Conservation (phyloP, 345 rosid species). For the Populus alba region DNA sequence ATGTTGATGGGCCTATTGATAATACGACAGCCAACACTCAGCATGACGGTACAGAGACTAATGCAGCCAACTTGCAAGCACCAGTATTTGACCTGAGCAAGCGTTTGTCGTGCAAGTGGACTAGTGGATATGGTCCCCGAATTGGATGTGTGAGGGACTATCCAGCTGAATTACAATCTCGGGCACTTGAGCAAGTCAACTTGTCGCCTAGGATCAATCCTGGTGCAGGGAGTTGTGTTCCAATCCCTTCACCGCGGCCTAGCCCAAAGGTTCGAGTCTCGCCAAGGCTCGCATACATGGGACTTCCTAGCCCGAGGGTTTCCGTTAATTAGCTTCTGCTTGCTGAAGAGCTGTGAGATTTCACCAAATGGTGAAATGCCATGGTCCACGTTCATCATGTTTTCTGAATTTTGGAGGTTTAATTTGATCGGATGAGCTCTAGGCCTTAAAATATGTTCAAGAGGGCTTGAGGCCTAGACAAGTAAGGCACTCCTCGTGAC, state of each 20-base stretch:
- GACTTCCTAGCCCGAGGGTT: slow-evolving; percentile 44
- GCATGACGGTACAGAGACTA: not conserved
- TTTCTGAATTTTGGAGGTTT: not conserved
- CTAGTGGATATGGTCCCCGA: slow-evolving; percentile 66
- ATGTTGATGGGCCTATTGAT: not conserved
- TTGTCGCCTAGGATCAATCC: slow-evolving; percentile 47
- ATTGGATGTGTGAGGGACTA: slow-evolving; percentile 74
- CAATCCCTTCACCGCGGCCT: slow-evolving; percentile 50
- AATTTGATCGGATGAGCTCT: not conserved
- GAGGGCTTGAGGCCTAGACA: not conserved
- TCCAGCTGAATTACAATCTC: slow-evolving; percentile 53
- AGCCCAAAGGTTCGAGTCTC: slow-evolving; percentile 43
- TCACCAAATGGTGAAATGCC: not conserved
- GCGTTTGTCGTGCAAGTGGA: slow-evolving; percentile 67
- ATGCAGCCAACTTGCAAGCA: slow-evolving; percentile 30
- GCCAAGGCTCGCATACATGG: slow-evolving; percentile 54
- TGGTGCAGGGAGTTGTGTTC: slow-evolving; percentile 16
- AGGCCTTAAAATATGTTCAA: not conserved
- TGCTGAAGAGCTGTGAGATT: not conserved
- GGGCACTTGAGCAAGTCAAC: slow-evolving; percentile 64
- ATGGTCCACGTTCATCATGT: not conserved
- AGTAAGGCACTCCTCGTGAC: not conserved
- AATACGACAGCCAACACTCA: not conserved
- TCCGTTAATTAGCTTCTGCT: not conserved
- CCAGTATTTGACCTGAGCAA: slow-evolving; percentile 38